Conservation (phyloP, 208 protist genomes). For the Eutreptiella sp. region DNA sequence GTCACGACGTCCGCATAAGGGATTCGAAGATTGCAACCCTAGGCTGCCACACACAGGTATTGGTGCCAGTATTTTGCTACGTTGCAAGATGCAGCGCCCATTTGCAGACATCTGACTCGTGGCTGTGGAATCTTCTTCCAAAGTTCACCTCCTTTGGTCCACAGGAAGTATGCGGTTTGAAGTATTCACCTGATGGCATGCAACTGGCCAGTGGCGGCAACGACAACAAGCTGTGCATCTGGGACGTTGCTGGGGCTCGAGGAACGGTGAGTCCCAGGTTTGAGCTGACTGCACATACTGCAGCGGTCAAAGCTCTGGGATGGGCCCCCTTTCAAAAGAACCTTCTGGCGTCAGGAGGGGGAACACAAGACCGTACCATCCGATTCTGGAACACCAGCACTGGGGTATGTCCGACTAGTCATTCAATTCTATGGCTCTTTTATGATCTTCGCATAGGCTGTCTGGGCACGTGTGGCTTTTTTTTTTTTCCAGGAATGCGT, state of each 20-base stretch:
- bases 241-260: constrained; percentile 61
- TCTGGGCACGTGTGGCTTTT: too few relatives aligned
- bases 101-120: too few relatives aligned
- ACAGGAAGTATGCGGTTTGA: constrained; percentile 95
- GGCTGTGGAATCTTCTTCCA: too few relatives aligned
- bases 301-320: constrained; percentile 96
- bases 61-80: too few relatives aligned
- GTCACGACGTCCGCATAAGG: constrained; percentile 88
- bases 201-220: constrained; percentile 95
- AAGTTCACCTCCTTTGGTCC: too few relatives aligned
- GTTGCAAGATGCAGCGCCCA: too few relatives aligned
- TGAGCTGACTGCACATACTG: constrained; percentile 81
- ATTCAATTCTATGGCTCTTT: constrained; percentile 2
- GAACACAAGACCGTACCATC: constrained; percentile 93
- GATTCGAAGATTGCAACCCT: constrained; percentile 48
- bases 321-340: constrained; percentile 92
- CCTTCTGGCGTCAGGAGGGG: constrained; percentile 94
- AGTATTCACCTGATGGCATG: constrained; percentile 81
- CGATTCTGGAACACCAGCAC: constrained; percentile 95
- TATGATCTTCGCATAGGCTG: background rate
- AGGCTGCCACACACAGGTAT: constrained; percentile 71
- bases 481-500: too few relatives aligned
- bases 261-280: constrained; percentile 35
- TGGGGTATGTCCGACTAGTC: constrained; percentile 54
- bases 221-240: constrained; percentile 95